A percentile compares a stretch with the other conserved stretches of the same genome.
These are phyloP conservation scores for Boletus subparvulus DNA, from an alignment of 768 basidiomycete species.

Conservation along the genomic window DNA sequence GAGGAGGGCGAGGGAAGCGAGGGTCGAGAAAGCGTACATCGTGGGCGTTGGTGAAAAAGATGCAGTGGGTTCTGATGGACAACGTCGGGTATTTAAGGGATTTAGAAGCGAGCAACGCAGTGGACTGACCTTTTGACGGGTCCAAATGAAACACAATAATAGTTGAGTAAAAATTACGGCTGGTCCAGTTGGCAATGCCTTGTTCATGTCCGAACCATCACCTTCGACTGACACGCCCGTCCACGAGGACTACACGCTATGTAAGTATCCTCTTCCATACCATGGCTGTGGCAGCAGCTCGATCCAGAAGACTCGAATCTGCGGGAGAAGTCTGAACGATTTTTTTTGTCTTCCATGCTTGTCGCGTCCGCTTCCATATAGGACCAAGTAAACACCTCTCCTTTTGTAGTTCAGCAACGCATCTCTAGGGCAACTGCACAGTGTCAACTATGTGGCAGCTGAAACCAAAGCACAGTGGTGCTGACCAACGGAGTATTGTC, in stretches of 20 bases:
- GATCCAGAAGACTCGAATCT: too few species aligned
- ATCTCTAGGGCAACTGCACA: neutral
- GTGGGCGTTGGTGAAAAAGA: conserved; percentile 5
- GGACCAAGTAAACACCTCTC: neutral
- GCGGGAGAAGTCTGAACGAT: too few species aligned
- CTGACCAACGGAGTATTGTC: neutral
- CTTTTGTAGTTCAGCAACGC: neutral
- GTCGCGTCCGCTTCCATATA: neutral
- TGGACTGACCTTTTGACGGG: neutral
- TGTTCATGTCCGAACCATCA: conserved; percentile 25
- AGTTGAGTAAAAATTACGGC: conserved; percentile 1
- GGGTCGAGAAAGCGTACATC: conserved; percentile 13
- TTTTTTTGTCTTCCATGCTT: neutral
- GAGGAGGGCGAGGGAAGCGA: conserved; percentile 22
- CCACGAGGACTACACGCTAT: conserved; percentile 19
- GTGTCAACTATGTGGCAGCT: neutral
- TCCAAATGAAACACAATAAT: conserved; percentile 12
- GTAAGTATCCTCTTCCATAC: neutral
- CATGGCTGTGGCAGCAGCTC: neutral
- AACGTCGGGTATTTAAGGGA: conserved; percentile 27
- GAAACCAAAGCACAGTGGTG: neutral
- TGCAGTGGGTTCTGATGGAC: neutral
- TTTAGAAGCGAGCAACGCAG: conserved; percentile 24
- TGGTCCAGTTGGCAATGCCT: neutral
- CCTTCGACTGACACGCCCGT: neutral